Evolutionary conservation across 371 early-diverging fungal species (phyloP), one percentile per base, ranked within the genome.

Genomic region (Apophysomyces trapeziformis): DNA sequence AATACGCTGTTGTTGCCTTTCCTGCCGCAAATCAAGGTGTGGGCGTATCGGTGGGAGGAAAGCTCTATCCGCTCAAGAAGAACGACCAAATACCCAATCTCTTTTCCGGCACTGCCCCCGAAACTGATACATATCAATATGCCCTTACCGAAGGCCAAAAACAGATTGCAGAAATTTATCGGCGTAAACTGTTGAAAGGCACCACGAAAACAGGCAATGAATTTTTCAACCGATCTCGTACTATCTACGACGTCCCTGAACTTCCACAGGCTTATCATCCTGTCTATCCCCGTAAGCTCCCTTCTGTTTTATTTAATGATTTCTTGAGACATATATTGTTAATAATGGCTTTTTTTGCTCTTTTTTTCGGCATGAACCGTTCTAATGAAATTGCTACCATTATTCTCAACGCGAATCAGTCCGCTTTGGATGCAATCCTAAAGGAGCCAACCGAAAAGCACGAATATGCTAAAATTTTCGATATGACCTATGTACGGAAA

Each of bases 301-400:
- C 26, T 58, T 6, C 16, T 54, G 9, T 7, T 61, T 16, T 61
- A n/a, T 16, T 21, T 58, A 26, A 26, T 38, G 2, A 39, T 16
- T 43, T 3, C 32, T 26, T 26, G 32, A 26, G 32, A 26, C 32
- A n/a, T 7, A 9, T 18, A 7, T 5, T 5, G 12, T 41, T n/a
- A 37, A 9, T 58, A 32, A n/a, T 13, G 1, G 14, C 38, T 56
- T 46, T 1, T 59, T 18, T 61, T 76, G 81, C 75, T 44, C 61
- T 74, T 35, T 66, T 67, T 2, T 73, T 67, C 41, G 64, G 58
- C 13, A 61, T 79, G 70, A 79, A 77, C 63, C 65, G 69, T 13
- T 74, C 76, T 9, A 76, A 78, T 57, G 74, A 85, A 64, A 70
- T 86, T 54, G 80, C 83, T 35, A 86, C 87, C 5, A 61, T 86